These are phyloP conservation scores for Tuber melanosporum DNA, from an alignment of 495 filamentous ascomycete genomes.

Conservation along the genomic window DNA sequence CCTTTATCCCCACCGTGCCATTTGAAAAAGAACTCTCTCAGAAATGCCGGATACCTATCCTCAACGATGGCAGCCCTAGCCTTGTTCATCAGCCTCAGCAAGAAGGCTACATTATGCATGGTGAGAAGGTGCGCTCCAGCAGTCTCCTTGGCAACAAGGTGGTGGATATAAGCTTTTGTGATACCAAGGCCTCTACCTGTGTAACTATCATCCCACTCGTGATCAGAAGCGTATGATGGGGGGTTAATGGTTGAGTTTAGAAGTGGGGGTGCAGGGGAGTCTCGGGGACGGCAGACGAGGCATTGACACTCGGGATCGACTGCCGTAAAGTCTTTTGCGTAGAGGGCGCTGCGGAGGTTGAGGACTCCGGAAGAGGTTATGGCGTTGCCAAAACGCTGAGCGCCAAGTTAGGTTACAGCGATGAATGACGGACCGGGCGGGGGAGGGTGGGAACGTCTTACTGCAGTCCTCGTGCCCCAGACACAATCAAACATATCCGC, in stretches of 20 bases:
- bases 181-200: slow-evolving; percentile 71
- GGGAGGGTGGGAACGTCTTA: slow-evolving; percentile 30
- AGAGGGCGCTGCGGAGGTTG: slow-evolving; percentile 72
- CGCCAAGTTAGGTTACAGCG: slow-evolving; percentile 3
- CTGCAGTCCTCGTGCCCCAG: slow-evolving; percentile 92
- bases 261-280: slow-evolving; percentile 30
- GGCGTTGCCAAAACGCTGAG: slow-evolving; percentile 80
- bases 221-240: slow-evolving; percentile 21
- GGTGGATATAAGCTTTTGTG: slow-evolving; percentile 82
- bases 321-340: slow-evolving; percentile 70
- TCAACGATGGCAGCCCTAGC: slow-evolving; percentile 73
- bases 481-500: slow-evolving; percentile 99
- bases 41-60: slow-evolving; percentile 71
- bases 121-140: slow-evolving; percentile 90
- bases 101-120: slow-evolving; percentile 90
- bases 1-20: slow-evolving; percentile 61
- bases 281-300: slow-evolving; percentile 60
- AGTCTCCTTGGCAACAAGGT: slow-evolving; percentile 88
- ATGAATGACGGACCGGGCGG: background rate
- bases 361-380: slow-evolving; percentile 72
- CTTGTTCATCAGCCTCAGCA: slow-evolving; percentile 71
- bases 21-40: slow-evolving; percentile 67
- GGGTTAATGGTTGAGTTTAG: slow-evolving; percentile 26
- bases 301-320: slow-evolving; percentile 78
- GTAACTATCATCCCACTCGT: slow-evolving; percentile 15